A percentile compares a stretch with the other conserved stretches of the same genome.
phyloP scores from a whole-genome alignment of 495 filamentous ascomycete species.

The Xylaria sp. region DNA sequence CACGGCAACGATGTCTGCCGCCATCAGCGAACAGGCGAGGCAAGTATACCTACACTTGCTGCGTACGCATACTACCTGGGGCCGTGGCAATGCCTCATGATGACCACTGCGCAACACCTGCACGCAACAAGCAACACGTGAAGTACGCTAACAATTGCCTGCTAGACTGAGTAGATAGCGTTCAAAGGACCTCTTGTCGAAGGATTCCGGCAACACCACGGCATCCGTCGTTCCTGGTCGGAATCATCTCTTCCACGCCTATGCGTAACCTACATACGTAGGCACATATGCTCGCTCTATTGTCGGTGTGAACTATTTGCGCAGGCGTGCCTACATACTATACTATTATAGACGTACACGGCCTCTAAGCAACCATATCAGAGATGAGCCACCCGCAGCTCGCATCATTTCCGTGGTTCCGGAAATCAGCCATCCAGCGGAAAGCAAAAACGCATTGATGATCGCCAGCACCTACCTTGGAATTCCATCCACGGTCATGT shows the following conservation, averaged over 20 bases:
- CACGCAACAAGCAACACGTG: not conserved
- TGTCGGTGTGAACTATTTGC: constrained; percentile 15
- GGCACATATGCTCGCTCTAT: not conserved
- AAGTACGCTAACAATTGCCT: not conserved
- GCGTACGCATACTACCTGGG: not conserved
- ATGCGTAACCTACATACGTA: not conserved
- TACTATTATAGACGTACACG: not conserved
- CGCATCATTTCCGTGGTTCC: constrained; percentile 25
- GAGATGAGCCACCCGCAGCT: constrained; percentile 19
- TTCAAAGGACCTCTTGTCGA: not conserved
- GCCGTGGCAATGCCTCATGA: constrained; percentile 17
- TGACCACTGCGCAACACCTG: not conserved
- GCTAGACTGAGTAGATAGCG: not conserved
- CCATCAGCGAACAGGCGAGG: not conserved
- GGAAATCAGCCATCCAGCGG: constrained; percentile 15
- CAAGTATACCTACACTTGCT: too few relatives aligned
- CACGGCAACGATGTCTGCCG: not conserved
- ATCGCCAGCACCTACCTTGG: constrained; percentile 7
- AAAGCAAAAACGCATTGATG: constrained; percentile 14
- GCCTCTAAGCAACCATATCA: not conserved
- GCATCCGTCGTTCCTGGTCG: not conserved
- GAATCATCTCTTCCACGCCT: constrained; percentile 18
- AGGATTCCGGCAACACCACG: constrained; percentile 9
- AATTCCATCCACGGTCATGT: constrained; percentile 10
- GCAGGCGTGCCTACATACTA: not conserved